A percentile compares a stretch with the other conserved stretches of the same genome.
phyloP scores from a whole-genome alignment of 108 stramenopile species.

The Thalassiosira profunda region DNA sequence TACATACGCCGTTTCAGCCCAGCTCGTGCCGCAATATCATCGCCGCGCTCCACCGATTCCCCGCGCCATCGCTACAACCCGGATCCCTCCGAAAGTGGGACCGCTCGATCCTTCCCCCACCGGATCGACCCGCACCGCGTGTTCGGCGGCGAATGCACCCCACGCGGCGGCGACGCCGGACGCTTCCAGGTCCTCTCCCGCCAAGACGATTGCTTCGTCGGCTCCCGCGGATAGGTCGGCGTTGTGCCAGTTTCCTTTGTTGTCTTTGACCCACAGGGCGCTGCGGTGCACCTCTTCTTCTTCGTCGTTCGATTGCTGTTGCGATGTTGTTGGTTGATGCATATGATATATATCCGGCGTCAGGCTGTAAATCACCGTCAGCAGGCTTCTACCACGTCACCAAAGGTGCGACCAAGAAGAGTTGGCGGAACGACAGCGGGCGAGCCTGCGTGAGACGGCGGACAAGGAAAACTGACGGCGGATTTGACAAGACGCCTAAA shows the following conservation, averaged over 20 bases:
- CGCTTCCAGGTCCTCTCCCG: constrained; percentile 4
- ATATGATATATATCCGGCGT: too few relatives aligned
- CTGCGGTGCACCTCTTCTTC: too few relatives aligned
- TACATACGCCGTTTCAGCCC: too few relatives aligned
- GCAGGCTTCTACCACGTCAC: neutral
- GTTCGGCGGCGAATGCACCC: constrained; percentile 5
- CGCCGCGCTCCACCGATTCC: constrained; percentile 7
- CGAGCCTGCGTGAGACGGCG: too few relatives aligned
- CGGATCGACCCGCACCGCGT: constrained; percentile 7
- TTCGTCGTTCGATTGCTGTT: too few relatives aligned
- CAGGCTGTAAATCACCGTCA: constrained; percentile 8
- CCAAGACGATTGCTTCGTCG: constrained; percentile 4
- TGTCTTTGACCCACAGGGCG: too few relatives aligned
- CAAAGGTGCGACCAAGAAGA: too few relatives aligned
- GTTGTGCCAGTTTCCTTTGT: neutral
- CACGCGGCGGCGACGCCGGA: neutral
- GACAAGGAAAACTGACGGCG: too few relatives aligned
- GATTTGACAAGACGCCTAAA: too few relatives aligned
- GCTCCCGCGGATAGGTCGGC: neutral
- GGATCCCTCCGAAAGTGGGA: constrained; percentile 9
- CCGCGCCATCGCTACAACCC: neutral
- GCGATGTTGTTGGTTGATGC: too few relatives aligned
- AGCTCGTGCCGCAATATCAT: constrained; percentile 14
- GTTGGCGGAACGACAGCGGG: too few relatives aligned
- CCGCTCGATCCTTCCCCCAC: neutral